These are phyloP conservation scores for Castanea mollissima DNA, from an alignment of 306 rosid genomes.

Conservation along the genomic window DNA sequence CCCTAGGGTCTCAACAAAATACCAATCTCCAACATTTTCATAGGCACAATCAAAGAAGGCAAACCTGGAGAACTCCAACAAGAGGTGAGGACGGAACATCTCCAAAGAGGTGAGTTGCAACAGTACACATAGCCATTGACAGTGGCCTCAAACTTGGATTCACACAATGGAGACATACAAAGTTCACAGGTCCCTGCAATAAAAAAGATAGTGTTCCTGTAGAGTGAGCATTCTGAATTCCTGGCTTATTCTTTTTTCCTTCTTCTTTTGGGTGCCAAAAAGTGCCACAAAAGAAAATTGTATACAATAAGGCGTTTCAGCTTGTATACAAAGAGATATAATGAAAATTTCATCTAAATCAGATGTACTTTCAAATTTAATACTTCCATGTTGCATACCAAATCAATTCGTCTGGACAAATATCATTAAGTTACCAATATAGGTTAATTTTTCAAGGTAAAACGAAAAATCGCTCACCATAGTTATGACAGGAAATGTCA, in stretches of 20 bases:
- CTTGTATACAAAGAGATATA: background rate
- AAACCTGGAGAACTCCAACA: conserved; percentile 82
- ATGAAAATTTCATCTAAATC: background rate
- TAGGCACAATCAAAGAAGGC: conserved; percentile 2
- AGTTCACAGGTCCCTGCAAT: conserved; percentile 84
- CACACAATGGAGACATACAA: conserved; percentile 61
- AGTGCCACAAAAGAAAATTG: background rate
- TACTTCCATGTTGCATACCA: background rate
- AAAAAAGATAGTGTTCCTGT: conserved; percentile 4
- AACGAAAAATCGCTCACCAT: background rate
- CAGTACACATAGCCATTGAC: conserved; percentile 79
- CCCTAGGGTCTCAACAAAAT: background rate
- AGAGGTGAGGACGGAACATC: conserved; percentile 93
- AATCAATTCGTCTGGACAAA: background rate
- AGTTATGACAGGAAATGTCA: background rate
- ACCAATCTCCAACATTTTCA: background rate
- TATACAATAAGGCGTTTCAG: background rate
- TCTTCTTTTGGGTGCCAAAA: background rate
- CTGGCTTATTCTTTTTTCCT: background rate
- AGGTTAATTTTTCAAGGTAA: background rate
- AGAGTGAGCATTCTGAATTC: background rate
- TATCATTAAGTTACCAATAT: background rate
- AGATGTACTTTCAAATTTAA: background rate
- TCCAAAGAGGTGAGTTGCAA: conserved; percentile 80
- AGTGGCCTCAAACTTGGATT: conserved; percentile 80